A percentile compares a stretch with the other conserved stretches of the same genome.
phyloP scores from a whole-genome alignment of 202 grass and related monocot species.

The Setaria italica region DNA sequence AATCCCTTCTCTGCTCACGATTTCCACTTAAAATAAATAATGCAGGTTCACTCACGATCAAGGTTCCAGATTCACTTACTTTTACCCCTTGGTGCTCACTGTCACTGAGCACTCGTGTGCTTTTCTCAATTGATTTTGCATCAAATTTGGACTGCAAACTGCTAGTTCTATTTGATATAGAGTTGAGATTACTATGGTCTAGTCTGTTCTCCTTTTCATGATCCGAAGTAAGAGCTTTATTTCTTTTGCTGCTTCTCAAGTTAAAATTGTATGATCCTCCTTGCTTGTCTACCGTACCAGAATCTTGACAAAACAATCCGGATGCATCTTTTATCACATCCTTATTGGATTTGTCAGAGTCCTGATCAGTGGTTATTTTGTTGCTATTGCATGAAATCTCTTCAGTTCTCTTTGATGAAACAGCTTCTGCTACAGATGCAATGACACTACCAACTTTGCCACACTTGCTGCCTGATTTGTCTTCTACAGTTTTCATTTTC shows the following conservation, averaged over 20 bases:
- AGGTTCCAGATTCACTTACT: constrained; percentile 34
- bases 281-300: constrained; percentile 16
- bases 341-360: constrained; percentile 30
- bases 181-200: constrained; percentile 33
- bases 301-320: constrained; percentile 39
- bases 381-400: constrained; percentile 27
- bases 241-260: constrained; percentile 53
- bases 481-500: constrained; percentile 56
- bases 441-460: constrained; percentile 39
- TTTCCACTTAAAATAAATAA: constrained; percentile 90
- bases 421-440: constrained; percentile 56
- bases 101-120: constrained; percentile 19
- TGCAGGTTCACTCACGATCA: constrained; percentile 35
- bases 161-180: constrained; percentile 32
- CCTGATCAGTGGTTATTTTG: constrained; percentile 20
- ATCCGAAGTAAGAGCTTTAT: constrained; percentile 43
- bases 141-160: constrained; percentile 39
- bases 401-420: constrained; percentile 40
- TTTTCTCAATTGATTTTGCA: constrained; percentile 33
- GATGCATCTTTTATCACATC: constrained; percentile 39
- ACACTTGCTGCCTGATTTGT: constrained; percentile 41
- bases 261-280: constrained; percentile 37
- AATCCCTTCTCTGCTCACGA: constrained; percentile 65
- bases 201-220: constrained; percentile 71
- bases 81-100: constrained; percentile 26